These are phyloP conservation scores for Pichia cabralensis DNA, from an alignment of 805 yeast genomes.

Conservation along the genomic window DNA sequence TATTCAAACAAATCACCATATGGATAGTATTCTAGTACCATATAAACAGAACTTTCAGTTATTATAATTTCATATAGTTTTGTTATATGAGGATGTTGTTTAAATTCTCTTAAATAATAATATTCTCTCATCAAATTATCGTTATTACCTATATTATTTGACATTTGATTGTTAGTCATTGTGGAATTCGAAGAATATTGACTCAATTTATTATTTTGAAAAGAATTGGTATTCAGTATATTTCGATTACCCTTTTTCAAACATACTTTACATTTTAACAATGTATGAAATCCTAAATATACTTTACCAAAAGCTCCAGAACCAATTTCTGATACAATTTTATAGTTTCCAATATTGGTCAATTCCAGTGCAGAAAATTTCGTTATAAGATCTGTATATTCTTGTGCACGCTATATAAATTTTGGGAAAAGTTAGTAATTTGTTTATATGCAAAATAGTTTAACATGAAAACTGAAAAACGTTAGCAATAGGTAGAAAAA, in stretches of 20 bases:
- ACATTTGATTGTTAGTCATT: background rate
- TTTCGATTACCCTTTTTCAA: slow-evolving; percentile 55
- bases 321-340: slow-evolving; percentile 65
- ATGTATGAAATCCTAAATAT: slow-evolving; percentile 69
- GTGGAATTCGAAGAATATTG: slow-evolving; percentile 23
- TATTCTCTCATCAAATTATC: slow-evolving; percentile 87
- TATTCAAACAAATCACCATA: slow-evolving; percentile 68
- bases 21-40: slow-evolving; percentile 85
- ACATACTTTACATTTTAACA: slow-evolving; percentile 72
- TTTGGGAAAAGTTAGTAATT: background rate
- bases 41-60: slow-evolving; percentile 72
- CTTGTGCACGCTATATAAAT: slow-evolving; percentile 22
- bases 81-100: slow-evolving; percentile 70
- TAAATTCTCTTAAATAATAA: slow-evolving; percentile 73
- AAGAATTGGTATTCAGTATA: background rate
- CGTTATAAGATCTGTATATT: slow-evolving; percentile 29
- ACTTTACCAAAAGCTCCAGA: slow-evolving; percentile 92
- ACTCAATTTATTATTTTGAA: background rate
- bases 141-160: slow-evolving; percentile 27
- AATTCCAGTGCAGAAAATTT: slow-evolving; percentile 30
- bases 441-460: background rate
- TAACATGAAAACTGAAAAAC: no score
- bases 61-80: slow-evolving; percentile 77
- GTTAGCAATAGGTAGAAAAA: no score
- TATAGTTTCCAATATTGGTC: slow-evolving; percentile 72